Conservation (phyloP, 805 yeast species). For the Wickerhamiella spandovensis region DNA sequence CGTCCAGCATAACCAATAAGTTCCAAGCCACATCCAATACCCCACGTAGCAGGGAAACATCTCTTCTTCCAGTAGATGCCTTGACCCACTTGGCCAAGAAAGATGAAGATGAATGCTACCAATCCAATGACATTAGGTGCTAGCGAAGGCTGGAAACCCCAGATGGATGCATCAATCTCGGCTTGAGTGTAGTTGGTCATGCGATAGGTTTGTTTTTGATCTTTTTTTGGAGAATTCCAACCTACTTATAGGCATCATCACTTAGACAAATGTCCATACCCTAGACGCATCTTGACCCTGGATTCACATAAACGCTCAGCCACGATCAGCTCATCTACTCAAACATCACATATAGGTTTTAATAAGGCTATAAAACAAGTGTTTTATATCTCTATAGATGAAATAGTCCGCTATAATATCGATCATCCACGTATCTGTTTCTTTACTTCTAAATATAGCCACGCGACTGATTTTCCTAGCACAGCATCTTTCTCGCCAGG, state of each 20-base stretch:
- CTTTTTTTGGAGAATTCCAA: neutral
- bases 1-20: conserved; percentile 57
- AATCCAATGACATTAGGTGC: conserved; percentile 49
- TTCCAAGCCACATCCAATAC: conserved; percentile 46
- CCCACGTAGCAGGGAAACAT: conserved; percentile 53
- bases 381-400: too few species aligned
- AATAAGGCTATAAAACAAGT: too few species aligned
- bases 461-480: too few species aligned
- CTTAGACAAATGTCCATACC: neutral
- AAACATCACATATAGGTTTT: too few species aligned
- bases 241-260: neutral
- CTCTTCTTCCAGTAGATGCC: conserved; percentile 38
- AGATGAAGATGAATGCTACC: conserved; percentile 38
- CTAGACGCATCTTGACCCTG: neutral
- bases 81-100: conserved; percentile 30
- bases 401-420: too few species aligned
- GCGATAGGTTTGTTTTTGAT: neutral
- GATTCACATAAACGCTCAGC: neutral
- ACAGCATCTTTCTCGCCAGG: too few species aligned
- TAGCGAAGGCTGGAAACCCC: conserved; percentile 31
- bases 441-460: too few species aligned
- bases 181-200: neutral
- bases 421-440: too few species aligned
- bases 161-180: conserved; percentile 1
- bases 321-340: too few species aligned